Percentiles rank a stretch among this genome's conserved stretches.
Conservation (phyloP, 1,139 yeast species). For the Eremothecium coryli region DNA sequence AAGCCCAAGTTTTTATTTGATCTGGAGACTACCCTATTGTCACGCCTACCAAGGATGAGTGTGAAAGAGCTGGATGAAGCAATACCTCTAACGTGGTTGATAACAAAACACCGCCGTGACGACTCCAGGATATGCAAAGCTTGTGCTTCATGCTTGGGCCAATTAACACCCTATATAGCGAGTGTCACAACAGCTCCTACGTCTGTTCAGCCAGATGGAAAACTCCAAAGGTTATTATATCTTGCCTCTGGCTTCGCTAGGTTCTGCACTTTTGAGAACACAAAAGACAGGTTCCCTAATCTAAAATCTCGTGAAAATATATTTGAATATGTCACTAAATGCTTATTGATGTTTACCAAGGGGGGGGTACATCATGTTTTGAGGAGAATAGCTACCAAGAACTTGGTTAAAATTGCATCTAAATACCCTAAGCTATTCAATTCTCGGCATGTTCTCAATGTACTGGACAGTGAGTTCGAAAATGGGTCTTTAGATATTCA, state of each 20-base stretch:
- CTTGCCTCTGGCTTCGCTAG: slow-evolving; percentile 64
- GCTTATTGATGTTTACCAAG: slow-evolving; percentile 45
- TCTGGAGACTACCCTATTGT: slow-evolving; percentile 45
- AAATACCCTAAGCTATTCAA: slow-evolving; percentile 55
- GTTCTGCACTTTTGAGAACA: slow-evolving; percentile 48
- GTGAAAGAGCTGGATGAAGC: slow-evolving; percentile 57
- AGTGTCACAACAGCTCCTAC: slow-evolving; percentile 24
- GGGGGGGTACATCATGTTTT: slow-evolving; percentile 29
- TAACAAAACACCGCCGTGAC: slow-evolving; percentile 41
- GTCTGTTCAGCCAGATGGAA: slow-evolving; percentile 33
- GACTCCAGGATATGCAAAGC: slow-evolving; percentile 48
- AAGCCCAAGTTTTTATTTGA: slow-evolving; percentile 43
- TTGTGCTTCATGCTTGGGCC: slow-evolving; percentile 46
- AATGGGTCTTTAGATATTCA: slow-evolving; percentile 34
- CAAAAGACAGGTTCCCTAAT: slow-evolving; percentile 37
- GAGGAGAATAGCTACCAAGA: slow-evolving; percentile 45
- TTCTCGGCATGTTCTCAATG: slow-evolving; percentile 41
- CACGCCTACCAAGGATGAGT: slow-evolving; percentile 49
- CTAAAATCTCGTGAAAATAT: slow-evolving; percentile 46
- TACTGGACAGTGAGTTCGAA: slow-evolving; percentile 45
- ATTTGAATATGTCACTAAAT: slow-evolving; percentile 46
- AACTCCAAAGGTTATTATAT: slow-evolving; percentile 48
- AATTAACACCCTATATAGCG: slow-evolving; percentile 39
- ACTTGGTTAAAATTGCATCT: slow-evolving; percentile 48
- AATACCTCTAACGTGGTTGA: slow-evolving; percentile 54